Percentiles rank a stretch among this genome's conserved stretches.
Evolutionary conservation across 768 basidiomycete species (phyloP).

Genomic region (Tricholoma matsutake): DNA sequence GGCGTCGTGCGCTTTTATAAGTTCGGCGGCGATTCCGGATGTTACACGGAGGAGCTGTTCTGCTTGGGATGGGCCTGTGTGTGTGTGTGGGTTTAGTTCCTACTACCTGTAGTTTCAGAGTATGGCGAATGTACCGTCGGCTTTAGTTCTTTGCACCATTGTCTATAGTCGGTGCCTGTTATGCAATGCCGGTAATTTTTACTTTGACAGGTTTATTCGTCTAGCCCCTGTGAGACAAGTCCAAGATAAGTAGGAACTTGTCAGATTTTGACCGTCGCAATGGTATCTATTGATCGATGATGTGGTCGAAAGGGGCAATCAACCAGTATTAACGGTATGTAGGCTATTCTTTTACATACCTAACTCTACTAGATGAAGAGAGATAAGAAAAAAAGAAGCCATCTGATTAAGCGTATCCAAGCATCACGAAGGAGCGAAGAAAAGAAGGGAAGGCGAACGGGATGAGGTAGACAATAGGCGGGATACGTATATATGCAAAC

Average conservation of each 20-base stretch:
- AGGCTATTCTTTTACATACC: background rate
- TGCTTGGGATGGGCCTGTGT: conserved; percentile 76
- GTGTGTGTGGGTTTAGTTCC: conserved; percentile 4
- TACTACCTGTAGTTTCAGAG: too few relatives aligned
- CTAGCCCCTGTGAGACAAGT: too few relatives aligned
- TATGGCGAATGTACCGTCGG: too few relatives aligned
- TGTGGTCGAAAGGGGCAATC: too few relatives aligned
- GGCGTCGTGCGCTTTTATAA: conserved; percentile 84
- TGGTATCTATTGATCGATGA: too few relatives aligned
- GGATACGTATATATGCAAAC: background rate
- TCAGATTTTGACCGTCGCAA: too few relatives aligned
- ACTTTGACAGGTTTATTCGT: too few relatives aligned
- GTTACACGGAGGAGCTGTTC: conserved; percentile 89
- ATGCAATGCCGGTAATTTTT: too few relatives aligned
- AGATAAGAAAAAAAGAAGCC: background rate
- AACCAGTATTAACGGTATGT: background rate
- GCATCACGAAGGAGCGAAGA: background rate
- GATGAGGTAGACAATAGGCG: background rate
- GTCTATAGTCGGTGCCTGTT: too few relatives aligned
- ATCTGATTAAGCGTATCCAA: conserved; percentile 1
- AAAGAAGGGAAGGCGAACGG: background rate
- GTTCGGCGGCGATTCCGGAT: conserved; percentile 90
- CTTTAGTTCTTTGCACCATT: conserved; percentile 22
- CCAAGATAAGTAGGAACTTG: too few relatives aligned
- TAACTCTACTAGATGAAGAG: background rate